Evolutionary conservation across 1,284 basidiomycete genomes (phyloP).

Genomic region (Cutaneotrichosporon mucoides): DNA sequence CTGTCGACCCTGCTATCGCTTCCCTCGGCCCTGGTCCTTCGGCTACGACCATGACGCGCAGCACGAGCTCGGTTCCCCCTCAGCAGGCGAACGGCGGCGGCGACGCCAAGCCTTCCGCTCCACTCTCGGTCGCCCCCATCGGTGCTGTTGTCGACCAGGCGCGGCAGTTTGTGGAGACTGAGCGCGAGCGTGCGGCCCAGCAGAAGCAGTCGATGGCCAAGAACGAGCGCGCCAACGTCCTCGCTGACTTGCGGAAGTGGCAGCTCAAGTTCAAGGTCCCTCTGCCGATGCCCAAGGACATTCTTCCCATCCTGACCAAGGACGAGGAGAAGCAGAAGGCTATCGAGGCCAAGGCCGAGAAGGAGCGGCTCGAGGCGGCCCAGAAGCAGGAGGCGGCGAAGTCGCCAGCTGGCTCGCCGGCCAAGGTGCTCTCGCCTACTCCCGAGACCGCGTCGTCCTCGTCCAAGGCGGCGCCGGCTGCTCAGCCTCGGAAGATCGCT

Average conservation of each 20-base stretch:
- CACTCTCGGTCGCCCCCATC: conserved; percentile 6
- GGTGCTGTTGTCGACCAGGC: conserved; percentile 54
- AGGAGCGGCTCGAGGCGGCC: conserved; percentile 57
- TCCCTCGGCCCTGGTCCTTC: conserved; percentile 17
- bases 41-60: conserved; percentile 15
- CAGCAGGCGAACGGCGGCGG: conserved; percentile 17
- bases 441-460: conserved; percentile 1
- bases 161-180: conserved; percentile 82
- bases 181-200: conserved; percentile 80
- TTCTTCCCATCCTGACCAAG: conserved; percentile 86
- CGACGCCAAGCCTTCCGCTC: conserved; percentile 8
- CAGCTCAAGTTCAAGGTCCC: conserved; percentile 92
- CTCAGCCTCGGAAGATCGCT: conserved; percentile 42
- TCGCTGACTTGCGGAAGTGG: conserved; percentile 89
- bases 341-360: conserved; percentile 74
- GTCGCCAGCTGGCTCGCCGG: conserved; percentile 18
- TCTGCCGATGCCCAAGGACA: conserved; percentile 87
- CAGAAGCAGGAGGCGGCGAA: conserved; percentile 51
- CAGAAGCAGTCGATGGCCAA: conserved; percentile 86
- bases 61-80: conserved; percentile 17
- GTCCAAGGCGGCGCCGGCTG: not conserved
- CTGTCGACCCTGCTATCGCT: conserved; percentile 24
- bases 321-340: conserved; percentile 79
- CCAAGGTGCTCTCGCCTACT: conserved; percentile 34
- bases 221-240: conserved; percentile 58